These are phyloP conservation scores for Fusarium longipes DNA, from an alignment of 2,329 filamentous ascomycete genomes.

Conservation along the genomic window DNA sequence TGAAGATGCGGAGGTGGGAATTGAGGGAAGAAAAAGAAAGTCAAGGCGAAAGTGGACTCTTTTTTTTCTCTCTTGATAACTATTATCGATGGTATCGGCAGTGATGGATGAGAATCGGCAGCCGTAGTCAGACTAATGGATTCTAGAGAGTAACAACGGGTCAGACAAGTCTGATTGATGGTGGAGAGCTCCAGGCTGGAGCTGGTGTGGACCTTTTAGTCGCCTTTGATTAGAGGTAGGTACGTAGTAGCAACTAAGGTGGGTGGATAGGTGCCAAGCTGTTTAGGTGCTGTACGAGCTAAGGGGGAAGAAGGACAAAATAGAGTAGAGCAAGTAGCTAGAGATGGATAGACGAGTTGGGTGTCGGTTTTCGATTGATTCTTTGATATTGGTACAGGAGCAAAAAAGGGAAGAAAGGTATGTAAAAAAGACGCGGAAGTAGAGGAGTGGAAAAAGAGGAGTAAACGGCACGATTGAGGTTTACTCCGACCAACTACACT, in stretches of 20 bases:
- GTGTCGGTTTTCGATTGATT: neutral
- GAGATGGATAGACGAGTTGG: neutral
- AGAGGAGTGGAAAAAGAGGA: slow-evolving; percentile 26
- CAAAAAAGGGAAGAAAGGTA: slow-evolving; percentile 1
- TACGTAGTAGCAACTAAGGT: neutral
- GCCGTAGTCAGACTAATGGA: slow-evolving; percentile 17
- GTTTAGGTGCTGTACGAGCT: slow-evolving; percentile 12
- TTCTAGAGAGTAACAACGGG: slow-evolving; percentile 37
- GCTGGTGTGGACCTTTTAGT: slow-evolving; percentile 46
- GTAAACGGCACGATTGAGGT: slow-evolving; percentile 35
- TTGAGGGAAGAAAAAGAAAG: slow-evolving; percentile 7
- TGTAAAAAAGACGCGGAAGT: slow-evolving; percentile 14
- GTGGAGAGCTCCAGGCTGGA: slow-evolving; percentile 47
- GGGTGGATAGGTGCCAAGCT: slow-evolving; percentile 16
- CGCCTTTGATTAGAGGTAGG: slow-evolving; percentile 26
- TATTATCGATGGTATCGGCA: slow-evolving; percentile 37
- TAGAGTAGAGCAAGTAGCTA: neutral
- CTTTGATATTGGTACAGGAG: neutral
- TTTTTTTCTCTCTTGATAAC: neutral
- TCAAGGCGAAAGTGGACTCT: slow-evolving; percentile 24
- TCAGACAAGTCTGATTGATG: slow-evolving; percentile 33
- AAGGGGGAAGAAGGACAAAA: slow-evolving; percentile 19
- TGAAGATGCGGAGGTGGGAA: slow-evolving; percentile 3
- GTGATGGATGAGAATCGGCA: slow-evolving; percentile 35
- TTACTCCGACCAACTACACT: slow-evolving; percentile 33